Evolutionary conservation across 2,329 filamentous ascomycete species (phyloP), one percentile per base, ranked within the genome.

Genomic region (Colletotrichum kahawae): DNA sequence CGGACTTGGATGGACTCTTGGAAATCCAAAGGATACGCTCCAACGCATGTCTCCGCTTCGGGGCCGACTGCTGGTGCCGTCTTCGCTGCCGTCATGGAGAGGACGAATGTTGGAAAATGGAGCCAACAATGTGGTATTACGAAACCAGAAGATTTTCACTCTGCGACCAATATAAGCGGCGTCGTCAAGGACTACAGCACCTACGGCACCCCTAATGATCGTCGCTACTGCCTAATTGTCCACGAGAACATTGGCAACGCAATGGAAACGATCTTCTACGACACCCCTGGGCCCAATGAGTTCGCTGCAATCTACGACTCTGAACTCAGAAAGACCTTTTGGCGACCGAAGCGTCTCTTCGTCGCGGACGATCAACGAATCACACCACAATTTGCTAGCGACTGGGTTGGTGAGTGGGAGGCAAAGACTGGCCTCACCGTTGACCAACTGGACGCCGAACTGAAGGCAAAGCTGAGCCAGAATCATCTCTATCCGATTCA

Each of bases 21-120:
- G 66, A 70, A 63, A 13, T 21, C 36, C 9, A 54, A 27, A n/a
- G 77, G 74, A 54, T 78, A 78, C 24, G 74, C 60, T 12, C 71
- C 71, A 12, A 77, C 68, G 12, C 74, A 73, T 14, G 63, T 78
- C 21, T 68, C 77, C 8, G 77, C 70, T 18, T 27, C 68, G 18
- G 77, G 77, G 27, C 60, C 71, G n/a, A 65, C 68, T 14, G 36
- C 31, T 27, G 34, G 48, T 4, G 74, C 77, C 3, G 34, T 70
- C 13, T 78, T 76, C n/a, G 60, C 77, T 16, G 77, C 74, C 14
- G 66, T 77, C 67, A 75, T 78, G 76, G 77, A 78, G 38, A 67
- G 75, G 64, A 59, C 65, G 14, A 60, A 76, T 7, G 27, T 63
- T 14, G 48, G 43, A 5, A 68, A 67, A 16, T 77, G 71, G 77